phyloP scores from a whole-genome alignment of 257 asterid genomes.

The Solanum chiquidenum region DNA sequence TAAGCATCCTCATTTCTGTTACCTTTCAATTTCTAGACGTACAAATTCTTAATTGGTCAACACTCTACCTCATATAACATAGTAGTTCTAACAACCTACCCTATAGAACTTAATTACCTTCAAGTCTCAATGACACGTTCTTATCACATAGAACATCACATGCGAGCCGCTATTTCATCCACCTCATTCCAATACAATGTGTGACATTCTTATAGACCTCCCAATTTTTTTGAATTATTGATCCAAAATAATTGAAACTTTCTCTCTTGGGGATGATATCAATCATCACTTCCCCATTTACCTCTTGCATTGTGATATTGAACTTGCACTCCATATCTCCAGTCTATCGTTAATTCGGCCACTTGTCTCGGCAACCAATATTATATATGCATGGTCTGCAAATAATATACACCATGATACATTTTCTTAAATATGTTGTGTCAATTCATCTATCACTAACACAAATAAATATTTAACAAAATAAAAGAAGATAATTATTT shows the following conservation, averaged over 20 bases:
- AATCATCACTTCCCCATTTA: neutral
- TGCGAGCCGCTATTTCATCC: neutral
- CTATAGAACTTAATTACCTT: neutral
- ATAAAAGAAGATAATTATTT: neutral
- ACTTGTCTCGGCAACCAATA: neutral
- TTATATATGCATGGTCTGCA: no score
- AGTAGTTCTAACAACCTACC: accelerated
- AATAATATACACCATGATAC: neutral
- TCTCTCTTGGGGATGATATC: neutral
- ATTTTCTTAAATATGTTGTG: neutral
- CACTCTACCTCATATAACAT: neutral
- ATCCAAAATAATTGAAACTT: neutral
- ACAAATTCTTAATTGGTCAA: neutral
- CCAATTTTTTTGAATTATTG: neutral
- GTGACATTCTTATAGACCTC: neutral
- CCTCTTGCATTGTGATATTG: neutral
- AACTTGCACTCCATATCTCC: neutral
- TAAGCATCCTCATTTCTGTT: neutral
- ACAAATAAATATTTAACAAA: neutral
- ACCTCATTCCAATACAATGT: neutral
- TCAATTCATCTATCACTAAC: neutral
- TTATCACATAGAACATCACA: neutral
- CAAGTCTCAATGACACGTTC: neutral
- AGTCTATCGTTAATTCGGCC: neutral
- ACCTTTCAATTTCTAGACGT: neutral